Conservation (phyloP, 352 stramenopile species). For the Globisporangium yorkense region DNA sequence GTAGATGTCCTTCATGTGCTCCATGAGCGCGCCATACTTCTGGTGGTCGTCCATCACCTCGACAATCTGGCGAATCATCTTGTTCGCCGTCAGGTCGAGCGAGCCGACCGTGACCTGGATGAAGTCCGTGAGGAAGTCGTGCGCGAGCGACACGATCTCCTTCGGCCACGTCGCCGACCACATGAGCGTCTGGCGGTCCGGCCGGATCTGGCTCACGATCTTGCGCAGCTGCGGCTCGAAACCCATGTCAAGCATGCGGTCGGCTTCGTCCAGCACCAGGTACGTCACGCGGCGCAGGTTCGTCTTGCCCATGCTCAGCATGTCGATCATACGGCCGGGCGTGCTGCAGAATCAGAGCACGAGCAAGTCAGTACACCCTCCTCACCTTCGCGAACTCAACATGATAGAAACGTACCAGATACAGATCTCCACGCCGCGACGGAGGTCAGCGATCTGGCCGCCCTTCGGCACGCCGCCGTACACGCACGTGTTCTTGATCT, state of each 20-base stretch:
- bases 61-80: slow-evolving; percentile 97
- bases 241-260: slow-evolving; percentile 95
- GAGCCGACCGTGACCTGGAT: slow-evolving; percentile 95
- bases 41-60: slow-evolving; percentile 95
- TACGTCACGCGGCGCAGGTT: slow-evolving; percentile 98
- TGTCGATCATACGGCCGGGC: slow-evolving; percentile 97
- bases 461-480: slow-evolving; percentile 98
- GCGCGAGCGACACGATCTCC: slow-evolving; percentile 94
- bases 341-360: slow-evolving; percentile 42
- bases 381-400: not conserved
- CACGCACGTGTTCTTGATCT: slow-evolving; percentile 99
- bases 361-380: not conserved
- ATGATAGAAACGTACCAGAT: slow-evolving; percentile 46
- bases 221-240: slow-evolving; percentile 94
- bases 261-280: slow-evolving; percentile 98
- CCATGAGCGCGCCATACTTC: slow-evolving; percentile 91
- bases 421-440: slow-evolving; percentile 77
- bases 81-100: slow-evolving; percentile 97
- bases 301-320: slow-evolving; percentile 94
- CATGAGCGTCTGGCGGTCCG: slow-evolving; percentile 98
- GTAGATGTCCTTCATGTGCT: slow-evolving; percentile 80
- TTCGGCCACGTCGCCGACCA: slow-evolving; percentile 99
- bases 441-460: slow-evolving; percentile 83
- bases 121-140: slow-evolving; percentile 97
- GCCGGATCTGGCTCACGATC: slow-evolving; percentile 97